A percentile compares a stretch with the other conserved stretches of the same genome.
Evolutionary conservation across 2,329 filamentous ascomycete genomes (phyloP).

Genomic region (Fusarium aywerte): DNA sequence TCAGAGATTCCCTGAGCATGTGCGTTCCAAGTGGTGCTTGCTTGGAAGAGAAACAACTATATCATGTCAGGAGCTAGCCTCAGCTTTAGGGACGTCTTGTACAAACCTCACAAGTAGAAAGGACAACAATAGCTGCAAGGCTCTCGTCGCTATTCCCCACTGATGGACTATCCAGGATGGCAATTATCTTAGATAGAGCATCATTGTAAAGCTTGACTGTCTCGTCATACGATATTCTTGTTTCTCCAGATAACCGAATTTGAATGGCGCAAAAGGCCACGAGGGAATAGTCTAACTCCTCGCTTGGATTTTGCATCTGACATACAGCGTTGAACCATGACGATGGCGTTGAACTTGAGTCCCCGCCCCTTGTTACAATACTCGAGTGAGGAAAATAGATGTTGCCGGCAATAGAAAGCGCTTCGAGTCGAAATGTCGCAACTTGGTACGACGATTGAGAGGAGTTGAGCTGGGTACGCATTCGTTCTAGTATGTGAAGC

Average conservation of each 20-base stretch:
- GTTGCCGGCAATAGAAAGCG: background rate
- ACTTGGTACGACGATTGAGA: background rate
- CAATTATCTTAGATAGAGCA: background rate
- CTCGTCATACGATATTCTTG: background rate
- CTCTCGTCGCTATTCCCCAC: background rate
- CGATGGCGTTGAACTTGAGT: background rate
- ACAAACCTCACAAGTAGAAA: slow-evolving; percentile 18
- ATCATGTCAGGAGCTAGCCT: accelerated
- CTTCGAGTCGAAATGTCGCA: background rate
- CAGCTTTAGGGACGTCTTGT: accelerated
- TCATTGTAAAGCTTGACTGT: background rate
- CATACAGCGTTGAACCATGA: slow-evolving; percentile 13
- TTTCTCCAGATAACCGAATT: background rate
- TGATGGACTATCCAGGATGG: background rate
- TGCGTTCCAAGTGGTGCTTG: slow-evolving; percentile 3
- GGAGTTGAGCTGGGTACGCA: background rate
- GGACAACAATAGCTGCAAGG: slow-evolving; percentile 1
- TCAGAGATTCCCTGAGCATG: slow-evolving; percentile 11
- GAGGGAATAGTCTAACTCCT: background rate
- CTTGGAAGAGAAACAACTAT: background rate
- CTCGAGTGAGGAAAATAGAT: background rate
- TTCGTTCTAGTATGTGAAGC: background rate
- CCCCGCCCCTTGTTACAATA: accelerated
- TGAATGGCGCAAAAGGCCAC: slow-evolving; percentile 9
- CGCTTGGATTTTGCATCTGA: background rate